Evolutionary conservation across 169 alveolate species (phyloP).

Genomic region (Plasmodium chabaudi): DNA sequence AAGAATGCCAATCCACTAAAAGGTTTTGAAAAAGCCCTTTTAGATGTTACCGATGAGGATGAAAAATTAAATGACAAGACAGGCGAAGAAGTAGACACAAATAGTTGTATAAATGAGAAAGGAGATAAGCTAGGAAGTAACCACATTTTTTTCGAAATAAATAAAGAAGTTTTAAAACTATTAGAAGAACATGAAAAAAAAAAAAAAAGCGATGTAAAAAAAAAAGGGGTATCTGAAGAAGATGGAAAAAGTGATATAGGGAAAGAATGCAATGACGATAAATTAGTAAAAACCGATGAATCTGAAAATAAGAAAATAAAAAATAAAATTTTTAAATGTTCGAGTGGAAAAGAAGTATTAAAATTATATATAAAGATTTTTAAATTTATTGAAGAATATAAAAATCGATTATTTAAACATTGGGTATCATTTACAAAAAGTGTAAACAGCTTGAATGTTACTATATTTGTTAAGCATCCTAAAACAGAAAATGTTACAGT

Average conservation of each 20-base stretch:
- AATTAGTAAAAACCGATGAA: not conserved
- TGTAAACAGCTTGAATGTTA: slow-evolving; percentile 69
- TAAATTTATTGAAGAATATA: slow-evolving; percentile 70
- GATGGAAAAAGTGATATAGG: not conserved
- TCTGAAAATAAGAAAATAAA: slow-evolving; percentile 28
- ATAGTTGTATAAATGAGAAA: too few species aligned
- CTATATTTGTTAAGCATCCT: slow-evolving; percentile 75
- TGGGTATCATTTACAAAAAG: slow-evolving; percentile 52
- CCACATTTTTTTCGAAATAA: not conserved
- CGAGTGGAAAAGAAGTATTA: slow-evolving; percentile 69
- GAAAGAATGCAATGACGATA: not conserved
- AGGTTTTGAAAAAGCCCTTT: not conserved
- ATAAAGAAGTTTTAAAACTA: slow-evolving; percentile 39
- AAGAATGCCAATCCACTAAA: slow-evolving; percentile 4
- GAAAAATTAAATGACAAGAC: not conserved
- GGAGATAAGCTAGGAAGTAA: too few species aligned
- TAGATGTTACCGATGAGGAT: not conserved
- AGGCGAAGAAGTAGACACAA: too few species aligned
- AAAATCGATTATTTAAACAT: slow-evolving; percentile 65
- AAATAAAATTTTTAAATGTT: slow-evolving; percentile 34
- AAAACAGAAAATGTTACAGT: slow-evolving; percentile 68
- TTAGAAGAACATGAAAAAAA: slow-evolving; percentile 50
- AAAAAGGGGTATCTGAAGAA: not conserved
- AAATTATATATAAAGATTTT: slow-evolving; percentile 67
- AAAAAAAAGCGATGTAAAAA: not conserved